Percentiles rank a stretch among this genome's conserved stretches.
phyloP scores from a whole-genome alignment of 768 basidiomycete genomes.

The Mycena leptocephala region DNA sequence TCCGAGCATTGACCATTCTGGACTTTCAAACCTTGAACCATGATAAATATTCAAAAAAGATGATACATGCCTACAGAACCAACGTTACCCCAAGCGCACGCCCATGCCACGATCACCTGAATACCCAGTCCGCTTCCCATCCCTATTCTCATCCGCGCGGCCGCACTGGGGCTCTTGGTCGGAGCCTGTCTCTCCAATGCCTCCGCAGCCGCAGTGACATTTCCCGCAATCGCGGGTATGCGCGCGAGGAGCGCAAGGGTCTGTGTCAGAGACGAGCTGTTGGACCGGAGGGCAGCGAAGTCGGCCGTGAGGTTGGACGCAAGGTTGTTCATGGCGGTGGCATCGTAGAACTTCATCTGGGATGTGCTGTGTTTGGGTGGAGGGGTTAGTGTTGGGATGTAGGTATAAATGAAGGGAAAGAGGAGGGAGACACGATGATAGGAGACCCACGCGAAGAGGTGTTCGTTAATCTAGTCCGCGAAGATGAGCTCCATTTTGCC shows the following conservation, averaged over 20 bases:
- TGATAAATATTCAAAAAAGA: no score
- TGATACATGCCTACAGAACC: no score
- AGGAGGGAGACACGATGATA: no score
- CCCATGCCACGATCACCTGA: no score
- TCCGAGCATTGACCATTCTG: no score
- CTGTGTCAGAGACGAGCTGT: background rate
- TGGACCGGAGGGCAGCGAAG: background rate
- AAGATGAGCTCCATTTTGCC: background rate
- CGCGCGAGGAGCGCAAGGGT: background rate
- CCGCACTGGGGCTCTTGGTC: no score
- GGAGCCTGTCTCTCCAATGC: background rate
- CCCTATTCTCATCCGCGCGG: no score
- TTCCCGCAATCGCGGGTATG: background rate
- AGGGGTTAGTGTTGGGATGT: background rate
- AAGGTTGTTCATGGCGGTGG: background rate
- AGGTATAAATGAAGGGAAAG: background rate
- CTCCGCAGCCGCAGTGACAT: background rate
- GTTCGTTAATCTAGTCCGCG: background rate
- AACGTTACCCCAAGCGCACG: no score
- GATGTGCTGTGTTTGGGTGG: background rate
- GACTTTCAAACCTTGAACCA: no score
- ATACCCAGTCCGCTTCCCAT: no score
- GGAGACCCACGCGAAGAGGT: constrained; percentile 3
- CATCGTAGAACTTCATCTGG: background rate
- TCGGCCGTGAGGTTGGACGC: background rate